These are phyloP conservation scores for Carex kokanica DNA, from an alignment of 176 grass and related monocot species.

Conservation along the genomic window DNA sequence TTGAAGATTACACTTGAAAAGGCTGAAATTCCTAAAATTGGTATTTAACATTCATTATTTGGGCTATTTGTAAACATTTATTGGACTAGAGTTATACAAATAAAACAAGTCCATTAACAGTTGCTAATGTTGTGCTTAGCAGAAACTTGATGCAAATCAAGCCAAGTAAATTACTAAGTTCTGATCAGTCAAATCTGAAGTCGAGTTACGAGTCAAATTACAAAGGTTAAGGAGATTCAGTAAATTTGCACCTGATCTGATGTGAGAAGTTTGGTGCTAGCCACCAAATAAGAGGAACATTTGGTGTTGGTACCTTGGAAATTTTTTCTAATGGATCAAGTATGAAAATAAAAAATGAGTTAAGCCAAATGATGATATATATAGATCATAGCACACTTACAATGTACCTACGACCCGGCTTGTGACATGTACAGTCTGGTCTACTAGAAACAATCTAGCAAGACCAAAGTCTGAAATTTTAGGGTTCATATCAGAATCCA, in stretches of 20 bases:
- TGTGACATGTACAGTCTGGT: conserved; percentile 39
- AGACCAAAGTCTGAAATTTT: conserved; percentile 76
- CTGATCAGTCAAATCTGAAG: not conserved
- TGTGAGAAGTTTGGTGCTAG: not conserved
- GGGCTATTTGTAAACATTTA: not conserved
- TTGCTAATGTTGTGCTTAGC: too few relatives aligned
- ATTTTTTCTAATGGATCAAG: not conserved
- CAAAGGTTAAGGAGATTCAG: not conserved
- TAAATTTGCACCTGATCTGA: not conserved
- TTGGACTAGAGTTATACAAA: not conserved
- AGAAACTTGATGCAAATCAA: not conserved
- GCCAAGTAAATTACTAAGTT: not conserved
- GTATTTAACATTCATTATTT: not conserved
- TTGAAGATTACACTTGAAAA: too few relatives aligned
- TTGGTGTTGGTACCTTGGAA: not conserved
- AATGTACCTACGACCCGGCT: conserved; percentile 59
- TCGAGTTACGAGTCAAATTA: not conserved
- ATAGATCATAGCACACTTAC: conserved; percentile 37
- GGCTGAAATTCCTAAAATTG: conserved; percentile 18
- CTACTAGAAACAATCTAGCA: conserved; percentile 49
- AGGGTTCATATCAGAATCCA: conserved; percentile 54
- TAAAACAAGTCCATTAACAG: not conserved
- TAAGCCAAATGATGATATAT: not conserved
- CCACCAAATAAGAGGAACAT: not conserved
- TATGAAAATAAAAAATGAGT: not conserved